Evolutionary conservation across 2,329 filamentous ascomycete species (phyloP).

Genomic region (Paracamarosporium sp.): DNA sequence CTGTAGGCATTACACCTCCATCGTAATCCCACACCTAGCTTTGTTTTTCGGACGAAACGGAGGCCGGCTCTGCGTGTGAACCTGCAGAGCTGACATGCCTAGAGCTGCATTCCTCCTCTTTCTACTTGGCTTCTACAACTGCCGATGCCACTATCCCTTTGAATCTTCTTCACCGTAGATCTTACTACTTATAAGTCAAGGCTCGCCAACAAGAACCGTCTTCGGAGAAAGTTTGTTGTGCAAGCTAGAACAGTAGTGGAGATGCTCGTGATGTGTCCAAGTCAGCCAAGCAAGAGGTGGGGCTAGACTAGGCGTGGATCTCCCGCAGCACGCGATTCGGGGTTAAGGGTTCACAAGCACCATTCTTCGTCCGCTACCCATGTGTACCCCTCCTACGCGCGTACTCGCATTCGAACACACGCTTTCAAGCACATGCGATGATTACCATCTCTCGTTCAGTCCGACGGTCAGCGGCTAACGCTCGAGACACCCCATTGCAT

Average conservation of each 20-base stretch:
- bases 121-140: not conserved
- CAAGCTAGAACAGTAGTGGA: not conserved
- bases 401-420: not conserved
- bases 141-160: not conserved
- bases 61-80: not conserved
- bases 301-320: not conserved
- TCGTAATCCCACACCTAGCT: not conserved
- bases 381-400: not conserved
- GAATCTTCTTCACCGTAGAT: not conserved
- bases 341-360: not conserved
- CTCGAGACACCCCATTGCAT: conserved; percentile 9
- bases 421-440: no score
- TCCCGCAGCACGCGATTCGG: not conserved
- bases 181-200: not conserved
- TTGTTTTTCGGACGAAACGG: not conserved
- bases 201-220: not conserved
- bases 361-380: not conserved
- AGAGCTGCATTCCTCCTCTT: not conserved
- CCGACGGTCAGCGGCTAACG: not conserved
- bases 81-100: not conserved
- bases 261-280: not conserved
- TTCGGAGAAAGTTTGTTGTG: not conserved
- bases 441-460: not conserved
- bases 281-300: not conserved
- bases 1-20: not conserved